Conservation (phyloP, 2,329 filamentous ascomycete genomes). For the Trichoderma endophyticum region DNA sequence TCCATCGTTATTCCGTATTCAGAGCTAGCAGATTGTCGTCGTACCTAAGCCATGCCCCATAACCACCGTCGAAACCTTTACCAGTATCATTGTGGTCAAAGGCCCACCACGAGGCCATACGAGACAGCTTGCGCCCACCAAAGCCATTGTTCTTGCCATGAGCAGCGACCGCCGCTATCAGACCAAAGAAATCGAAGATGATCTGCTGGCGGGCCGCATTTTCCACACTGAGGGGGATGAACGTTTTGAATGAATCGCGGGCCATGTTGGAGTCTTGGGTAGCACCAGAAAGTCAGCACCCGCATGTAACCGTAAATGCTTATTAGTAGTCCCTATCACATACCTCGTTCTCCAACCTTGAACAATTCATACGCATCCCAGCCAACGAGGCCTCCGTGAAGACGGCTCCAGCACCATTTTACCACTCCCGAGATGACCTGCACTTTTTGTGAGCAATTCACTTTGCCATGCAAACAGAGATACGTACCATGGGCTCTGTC, state of each 20-base stretch:
- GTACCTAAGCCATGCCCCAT: conserved; percentile 81
- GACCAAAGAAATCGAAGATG: conserved; percentile 94
- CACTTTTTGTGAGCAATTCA: conserved; percentile 24
- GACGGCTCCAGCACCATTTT: conserved; percentile 97
- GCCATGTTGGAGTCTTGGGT: conserved; percentile 80
- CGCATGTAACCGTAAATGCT: neutral
- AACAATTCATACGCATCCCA: conserved; percentile 98
- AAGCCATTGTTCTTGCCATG: conserved; percentile 92
- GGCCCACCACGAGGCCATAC: conserved; percentile 97
- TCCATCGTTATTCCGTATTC: neutral
- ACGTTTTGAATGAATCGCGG: conserved; percentile 90
- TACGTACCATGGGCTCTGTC: conserved; percentile 83
- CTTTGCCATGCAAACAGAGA: neutral
- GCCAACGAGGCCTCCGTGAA: conserved; percentile 86
- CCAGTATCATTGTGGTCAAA: conserved; percentile 87
- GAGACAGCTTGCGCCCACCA: conserved; percentile 86
- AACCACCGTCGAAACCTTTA: conserved; percentile 91
- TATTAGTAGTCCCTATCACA: conserved; percentile 17
- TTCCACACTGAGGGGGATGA: conserved; percentile 90
- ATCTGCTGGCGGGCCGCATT: conserved; percentile 82
- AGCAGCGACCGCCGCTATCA: conserved; percentile 84
- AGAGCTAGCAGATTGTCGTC: conserved; percentile 26
- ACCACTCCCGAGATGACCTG: conserved; percentile 89
- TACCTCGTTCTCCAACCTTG: conserved; percentile 89
- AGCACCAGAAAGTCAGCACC: neutral